phyloP scores from a whole-genome alignment of 177 flowering plant species.

The Vitis hybrid region DNA sequence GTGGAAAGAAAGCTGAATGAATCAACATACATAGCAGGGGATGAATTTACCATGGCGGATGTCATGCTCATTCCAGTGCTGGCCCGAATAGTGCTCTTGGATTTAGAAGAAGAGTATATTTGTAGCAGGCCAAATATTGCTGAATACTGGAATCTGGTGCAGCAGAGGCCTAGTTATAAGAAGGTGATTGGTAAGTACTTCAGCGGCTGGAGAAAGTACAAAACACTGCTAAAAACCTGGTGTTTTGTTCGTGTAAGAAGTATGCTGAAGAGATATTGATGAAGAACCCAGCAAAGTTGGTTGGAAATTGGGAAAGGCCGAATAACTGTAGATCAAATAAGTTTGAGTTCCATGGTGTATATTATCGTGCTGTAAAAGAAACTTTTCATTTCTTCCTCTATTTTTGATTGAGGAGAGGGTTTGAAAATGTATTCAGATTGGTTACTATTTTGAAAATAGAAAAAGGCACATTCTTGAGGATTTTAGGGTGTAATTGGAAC shows the following conservation, averaged over 20 bases:
- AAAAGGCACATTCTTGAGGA: too few relatives aligned
- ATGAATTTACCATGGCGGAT: conserved; percentile 78
- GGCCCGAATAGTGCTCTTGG: conserved; percentile 60
- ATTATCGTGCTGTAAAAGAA: too few relatives aligned
- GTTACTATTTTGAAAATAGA: background rate
- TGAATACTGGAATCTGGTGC: conserved; percentile 65
- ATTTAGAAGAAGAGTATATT: conserved; percentile 68
- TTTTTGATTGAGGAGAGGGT: background rate
- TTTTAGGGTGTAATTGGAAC: too few relatives aligned
- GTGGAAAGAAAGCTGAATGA: conserved; percentile 60
- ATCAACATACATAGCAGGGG: conserved; percentile 59
- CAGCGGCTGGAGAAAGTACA: conserved; percentile 80
- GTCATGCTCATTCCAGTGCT: conserved; percentile 72
- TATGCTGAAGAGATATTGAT: conserved; percentile 60
- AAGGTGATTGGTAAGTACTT: conserved; percentile 80
- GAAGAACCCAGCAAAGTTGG: background rate
- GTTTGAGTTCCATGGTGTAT: background rate
- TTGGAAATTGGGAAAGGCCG: too few relatives aligned
- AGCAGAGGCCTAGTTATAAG: conserved; percentile 67
- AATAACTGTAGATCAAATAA: background rate
- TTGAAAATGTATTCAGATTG: background rate
- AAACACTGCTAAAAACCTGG: conserved; percentile 70
- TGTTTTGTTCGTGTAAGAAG: conserved; percentile 56
- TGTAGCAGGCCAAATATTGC: conserved; percentile 51
- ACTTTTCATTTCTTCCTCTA: background rate